Percentiles rank a stretch among this genome's conserved stretches.
phyloP scores from a whole-genome alignment of 805 yeast species.

The Nakazawaea ernobii region DNA sequence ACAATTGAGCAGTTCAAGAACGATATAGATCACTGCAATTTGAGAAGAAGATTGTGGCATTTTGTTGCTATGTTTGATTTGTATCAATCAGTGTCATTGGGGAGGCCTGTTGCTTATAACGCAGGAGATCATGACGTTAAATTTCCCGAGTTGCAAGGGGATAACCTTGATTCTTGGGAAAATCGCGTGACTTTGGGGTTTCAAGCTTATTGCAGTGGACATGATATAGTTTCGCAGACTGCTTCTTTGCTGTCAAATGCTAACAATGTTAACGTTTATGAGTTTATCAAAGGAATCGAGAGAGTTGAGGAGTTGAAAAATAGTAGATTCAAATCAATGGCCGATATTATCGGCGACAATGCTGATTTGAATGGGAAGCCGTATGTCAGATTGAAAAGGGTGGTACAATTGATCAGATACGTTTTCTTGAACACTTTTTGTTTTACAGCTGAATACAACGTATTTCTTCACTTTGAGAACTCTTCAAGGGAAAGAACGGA shows the following conservation, averaged over 20 bases:
- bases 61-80: constrained; percentile 4
- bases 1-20: constrained; percentile 1
- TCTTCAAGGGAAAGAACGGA: background rate
- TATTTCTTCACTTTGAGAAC: constrained; percentile 8
- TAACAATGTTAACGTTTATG: background rate
- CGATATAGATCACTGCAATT: constrained; percentile 3
- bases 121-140: background rate
- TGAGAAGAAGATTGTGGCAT: constrained; percentile 8
- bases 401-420: constrained; percentile 5
- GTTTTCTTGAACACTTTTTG: constrained; percentile 6
- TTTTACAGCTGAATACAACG: constrained; percentile 8
- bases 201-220: background rate
- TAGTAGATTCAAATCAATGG: background rate
- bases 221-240: background rate
- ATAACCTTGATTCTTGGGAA: background rate
- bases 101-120: constrained; percentile 2
- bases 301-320: background rate
- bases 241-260: background rate
- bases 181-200: background rate
- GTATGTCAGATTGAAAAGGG: background rate
- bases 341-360: background rate
- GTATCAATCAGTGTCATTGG: constrained; percentile 8
- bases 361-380: background rate
- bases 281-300: background rate
- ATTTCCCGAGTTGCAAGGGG: background rate